Evolutionary conservation across 352 stramenopile genomes (phyloP), one percentile per base, ranked within the genome.

Genomic region (Phytophthora hibernalis): DNA sequence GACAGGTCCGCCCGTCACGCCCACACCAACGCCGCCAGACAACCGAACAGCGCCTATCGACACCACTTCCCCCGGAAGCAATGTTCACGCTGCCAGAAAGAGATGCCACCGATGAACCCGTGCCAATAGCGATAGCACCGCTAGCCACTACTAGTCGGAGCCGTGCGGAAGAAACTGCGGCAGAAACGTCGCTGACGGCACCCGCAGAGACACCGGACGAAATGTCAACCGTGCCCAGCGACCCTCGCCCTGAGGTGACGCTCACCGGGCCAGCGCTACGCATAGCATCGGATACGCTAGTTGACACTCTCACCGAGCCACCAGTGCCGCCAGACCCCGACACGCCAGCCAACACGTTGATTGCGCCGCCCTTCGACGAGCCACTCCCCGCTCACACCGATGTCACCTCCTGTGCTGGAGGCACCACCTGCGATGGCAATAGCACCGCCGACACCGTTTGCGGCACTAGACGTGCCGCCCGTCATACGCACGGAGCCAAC

Each of bases 301-400:
- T 55, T 20, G 57, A 65, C 37, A 65, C 38, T 11, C 48, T 53
- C 18, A 65, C 30, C 3, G 26, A 37, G 20, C 57, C 57, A 24
- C 57, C 57, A 21, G 18, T 53, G 9, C 24, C 54, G 11, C 38
- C 51, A 15, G 56, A 61, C 8, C 21, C 54, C 21, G 54, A 51
- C 11, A 26, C 52, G 11, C 51, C 54, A n/a, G 24, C 47, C 12
- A 49, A 40, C 15, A 50, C 43, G 21, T 70, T 70, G 20, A 79
- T 69, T 43, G 68, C 67, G 5, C 72, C 67, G 52, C 67, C 72
- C 12, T 51, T 68, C 54, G 53, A 65, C 42, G 50, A 30, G 30
- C 71, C 62, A 22, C 51, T 74, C 24, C 52, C 52, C 52, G 22
- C 22, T 28, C 37, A 59, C 24, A 21, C 26, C 11, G 40, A 52